Percentiles rank a stretch among this genome's conserved stretches.
Evolutionary conservation across 2,329 filamentous ascomycete genomes (phyloP).

Genomic region (Rugonectria rugulosa): DNA sequence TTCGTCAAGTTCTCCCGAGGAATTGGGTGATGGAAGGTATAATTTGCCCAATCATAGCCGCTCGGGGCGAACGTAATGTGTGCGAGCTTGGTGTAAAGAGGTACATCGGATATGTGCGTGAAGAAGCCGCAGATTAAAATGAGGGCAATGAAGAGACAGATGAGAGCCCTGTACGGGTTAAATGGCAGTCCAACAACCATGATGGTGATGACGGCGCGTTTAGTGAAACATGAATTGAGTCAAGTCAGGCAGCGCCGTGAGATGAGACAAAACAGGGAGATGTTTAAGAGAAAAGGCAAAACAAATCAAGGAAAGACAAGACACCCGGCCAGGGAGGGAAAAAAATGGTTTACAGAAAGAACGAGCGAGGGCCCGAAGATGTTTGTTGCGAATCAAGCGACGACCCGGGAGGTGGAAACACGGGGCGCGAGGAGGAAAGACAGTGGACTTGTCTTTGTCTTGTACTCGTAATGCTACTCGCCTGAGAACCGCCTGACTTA

Average conservation of each 20-base stretch:
- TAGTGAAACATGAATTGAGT: background rate
- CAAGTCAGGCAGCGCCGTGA: background rate
- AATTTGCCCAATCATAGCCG: slow-evolving; percentile 33
- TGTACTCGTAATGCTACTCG: background rate
- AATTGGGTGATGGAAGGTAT: slow-evolving; percentile 23
- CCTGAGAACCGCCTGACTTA: no score
- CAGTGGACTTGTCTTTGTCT: background rate
- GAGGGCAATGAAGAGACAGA: slow-evolving; percentile 26
- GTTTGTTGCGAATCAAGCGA: background rate
- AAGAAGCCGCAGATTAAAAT: slow-evolving; percentile 28
- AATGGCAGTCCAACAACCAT: slow-evolving; percentile 36
- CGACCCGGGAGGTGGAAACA: background rate
- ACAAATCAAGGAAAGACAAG: background rate
- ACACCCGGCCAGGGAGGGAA: no score
- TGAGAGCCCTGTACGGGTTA: slow-evolving; percentile 24
- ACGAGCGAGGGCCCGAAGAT: slow-evolving; percentile 11
- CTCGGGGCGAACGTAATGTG: slow-evolving; percentile 31
- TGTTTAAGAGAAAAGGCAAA: background rate
- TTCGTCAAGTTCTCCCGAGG: slow-evolving; percentile 16
- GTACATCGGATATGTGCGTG: slow-evolving; percentile 16
- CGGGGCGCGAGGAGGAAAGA: background rate
- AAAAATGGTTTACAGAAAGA: slow-evolving; percentile 4
- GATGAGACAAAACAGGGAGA: background rate
- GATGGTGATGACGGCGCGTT: background rate
- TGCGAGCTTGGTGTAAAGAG: background rate